Evolutionary conservation across 805 yeast genomes (phyloP), one percentile per base, ranked within the genome.

Genomic region (Limtongia smithiae): DNA sequence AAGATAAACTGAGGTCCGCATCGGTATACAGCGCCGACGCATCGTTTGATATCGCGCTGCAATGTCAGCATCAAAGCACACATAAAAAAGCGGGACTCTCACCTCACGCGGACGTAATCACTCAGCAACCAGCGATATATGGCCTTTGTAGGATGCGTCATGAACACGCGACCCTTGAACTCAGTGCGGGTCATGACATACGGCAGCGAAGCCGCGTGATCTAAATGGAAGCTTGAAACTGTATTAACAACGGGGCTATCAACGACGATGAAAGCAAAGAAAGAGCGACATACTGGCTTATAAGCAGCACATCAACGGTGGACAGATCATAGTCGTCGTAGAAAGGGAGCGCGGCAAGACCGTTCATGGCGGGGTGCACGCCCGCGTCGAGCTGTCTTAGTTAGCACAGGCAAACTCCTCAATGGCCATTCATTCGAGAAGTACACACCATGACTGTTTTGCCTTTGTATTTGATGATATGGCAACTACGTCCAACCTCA

Each of bases 141-240:
- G 34, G 98, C 97, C 71, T 93, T 93, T 0, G 98, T 93, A 4
- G 99, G 97, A 68, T 93, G 97, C 27, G 99, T 93, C 99, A 93
- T 93, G 66, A 91, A 91, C 4, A 93, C 98, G 41, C 96, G 78
- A 2, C 99, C 99, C 62, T 81, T 83, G 72, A 93, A 93, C 57
- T 78, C 85, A 0, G 99, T 93, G 62, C 89, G 94, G 62, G 89
- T 96, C 97, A 93, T 89, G 38, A 93, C 97, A 63, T 90, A 93
- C 0, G 99, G 99, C 48, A 93, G 74, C 0, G 97, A 88, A 0
- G 97, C 99, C 0, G 97, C 97, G 67, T 93, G 99, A 65, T 93
- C 99, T 64, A 93, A 73, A 68, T 93, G 99, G 74, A 93, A 93
- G 68, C 62, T 61, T 35, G 9, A 14, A 38, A n/a, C 37, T 17